Evolutionary conservation across 768 basidiomycete species (phyloP).

Genomic region (Russula olivacea): DNA sequence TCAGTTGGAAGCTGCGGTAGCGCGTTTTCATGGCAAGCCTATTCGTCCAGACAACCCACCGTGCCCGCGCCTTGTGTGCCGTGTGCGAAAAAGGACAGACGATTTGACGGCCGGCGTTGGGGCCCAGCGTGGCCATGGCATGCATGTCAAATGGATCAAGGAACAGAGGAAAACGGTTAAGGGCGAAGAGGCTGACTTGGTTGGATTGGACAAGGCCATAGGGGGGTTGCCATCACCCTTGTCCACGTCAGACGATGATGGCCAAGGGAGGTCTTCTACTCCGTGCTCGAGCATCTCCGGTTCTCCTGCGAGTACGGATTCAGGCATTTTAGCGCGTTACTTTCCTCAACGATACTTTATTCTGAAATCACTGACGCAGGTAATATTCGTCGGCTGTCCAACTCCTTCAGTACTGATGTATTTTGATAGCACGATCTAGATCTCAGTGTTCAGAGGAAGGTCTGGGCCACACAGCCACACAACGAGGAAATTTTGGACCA

Average conservation of each 20-base stretch:
- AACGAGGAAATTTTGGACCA: slow-evolving; percentile 89
- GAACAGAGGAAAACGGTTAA: slow-evolving; percentile 44
- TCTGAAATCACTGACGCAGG: slow-evolving; percentile 80
- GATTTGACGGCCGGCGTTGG: slow-evolving; percentile 88
- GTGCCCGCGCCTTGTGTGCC: slow-evolving; percentile 77
- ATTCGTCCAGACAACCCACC: slow-evolving; percentile 65
- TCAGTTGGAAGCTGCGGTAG: slow-evolving; percentile 61
- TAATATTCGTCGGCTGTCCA: slow-evolving; percentile 31
- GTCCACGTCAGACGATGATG: slow-evolving; percentile 40
- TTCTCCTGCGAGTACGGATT: slow-evolving; percentile 76
- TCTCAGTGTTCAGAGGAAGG: slow-evolving; percentile 64
- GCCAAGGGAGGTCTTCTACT: slow-evolving; percentile 9
- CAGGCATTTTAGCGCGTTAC: slow-evolving; percentile 65
- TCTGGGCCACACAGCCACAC: slow-evolving; percentile 93
- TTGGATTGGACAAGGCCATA: slow-evolving; percentile 21
- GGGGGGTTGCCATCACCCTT: slow-evolving; percentile 28
- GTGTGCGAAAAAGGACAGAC: slow-evolving; percentile 73
- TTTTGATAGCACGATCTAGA: slow-evolving; percentile 65
- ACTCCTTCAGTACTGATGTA: neutral
- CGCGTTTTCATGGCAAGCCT: slow-evolving; percentile 62
- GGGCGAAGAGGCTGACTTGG: slow-evolving; percentile 20
- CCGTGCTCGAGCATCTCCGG: slow-evolving; percentile 52
- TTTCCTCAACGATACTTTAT: slow-evolving; percentile 93
- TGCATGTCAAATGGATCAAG: slow-evolving; percentile 80
- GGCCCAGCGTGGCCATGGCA: slow-evolving; percentile 77